phyloP scores from a whole-genome alignment of 2,329 filamentous ascomycete species.

The Cryphonectria nitschkei region DNA sequence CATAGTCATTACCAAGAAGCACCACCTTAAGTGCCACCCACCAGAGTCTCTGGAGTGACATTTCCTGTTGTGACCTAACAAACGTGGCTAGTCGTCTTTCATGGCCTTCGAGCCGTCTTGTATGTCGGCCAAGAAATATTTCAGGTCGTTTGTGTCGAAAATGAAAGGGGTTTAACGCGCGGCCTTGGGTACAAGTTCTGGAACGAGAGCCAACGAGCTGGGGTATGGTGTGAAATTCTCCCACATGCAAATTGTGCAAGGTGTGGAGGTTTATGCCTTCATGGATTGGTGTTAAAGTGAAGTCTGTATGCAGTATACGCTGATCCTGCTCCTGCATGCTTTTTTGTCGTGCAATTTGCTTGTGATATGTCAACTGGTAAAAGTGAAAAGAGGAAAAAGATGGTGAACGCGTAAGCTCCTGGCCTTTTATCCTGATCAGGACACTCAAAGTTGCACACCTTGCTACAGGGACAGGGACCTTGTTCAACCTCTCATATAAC shows the following conservation, averaged over 20 bases:
- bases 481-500: neutral
- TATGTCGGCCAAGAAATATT: too few species aligned
- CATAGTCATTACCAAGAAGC: neutral
- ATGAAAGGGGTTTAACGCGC: neutral
- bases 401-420: slow-evolving; percentile 2
- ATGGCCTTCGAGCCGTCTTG: too few species aligned
- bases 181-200: neutral
- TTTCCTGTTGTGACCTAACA: too few species aligned
- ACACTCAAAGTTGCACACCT: neutral
- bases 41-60: too few species aligned
- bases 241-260: neutral
- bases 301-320: neutral
- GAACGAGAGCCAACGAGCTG: neutral
- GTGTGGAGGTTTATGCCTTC: neutral
- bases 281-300: neutral
- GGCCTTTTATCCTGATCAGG: neutral
- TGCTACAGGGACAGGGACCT: neutral
- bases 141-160: neutral
- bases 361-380: neutral
- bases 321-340: neutral
- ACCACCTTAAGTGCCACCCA: neutral
- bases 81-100: neutral
- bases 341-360: neutral
- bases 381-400: neutral
- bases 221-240: neutral